A percentile compares a stretch with the other conserved stretches of the same genome.
These are phyloP conservation scores for Allium cepa DNA, from an alignment of 106 monocot species.

Conservation along the genomic window DNA sequence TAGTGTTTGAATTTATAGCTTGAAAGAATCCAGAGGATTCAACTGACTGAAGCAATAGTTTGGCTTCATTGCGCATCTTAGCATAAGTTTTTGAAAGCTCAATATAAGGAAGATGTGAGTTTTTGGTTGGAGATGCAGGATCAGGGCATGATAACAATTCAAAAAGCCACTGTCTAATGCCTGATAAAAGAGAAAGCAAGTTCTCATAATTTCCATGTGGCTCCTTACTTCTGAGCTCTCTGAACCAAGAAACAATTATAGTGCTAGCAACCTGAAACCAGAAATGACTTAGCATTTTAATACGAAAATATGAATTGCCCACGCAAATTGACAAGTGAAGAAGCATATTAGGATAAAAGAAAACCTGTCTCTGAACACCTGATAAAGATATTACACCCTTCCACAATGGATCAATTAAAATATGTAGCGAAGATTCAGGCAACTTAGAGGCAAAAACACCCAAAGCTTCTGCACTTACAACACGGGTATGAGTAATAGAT, in stretches of 20 bases:
- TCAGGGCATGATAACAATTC: conserved; percentile 75
- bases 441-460: conserved; percentile 77
- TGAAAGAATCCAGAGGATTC: conserved; percentile 39
- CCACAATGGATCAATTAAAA: conserved; percentile 62
- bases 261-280: conserved; percentile 71
- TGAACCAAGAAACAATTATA: conserved; percentile 88
- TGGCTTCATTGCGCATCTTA: conserved; percentile 89
- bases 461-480: conserved; percentile 66
- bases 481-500: conserved; percentile 68
- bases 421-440: conserved; percentile 38
- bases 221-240: conserved; percentile 48
- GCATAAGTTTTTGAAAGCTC: conserved; percentile 91
- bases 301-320: background rate
- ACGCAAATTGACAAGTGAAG: background rate
- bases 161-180: conserved; percentile 58
- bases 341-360: background rate
- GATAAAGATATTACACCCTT: conserved; percentile 54
- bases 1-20: conserved; percentile 22
- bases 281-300: conserved; percentile 2
- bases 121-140: conserved; percentile 88
- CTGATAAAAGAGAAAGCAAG: conserved; percentile 22
- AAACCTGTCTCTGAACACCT: conserved; percentile 85
- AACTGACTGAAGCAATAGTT: conserved; percentile 24
- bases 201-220: conserved; percentile 4
- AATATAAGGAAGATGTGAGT: conserved; percentile 73